These are phyloP conservation scores for Amanita exitialis DNA, from an alignment of 768 basidiomycete genomes.

Conservation along the genomic window DNA sequence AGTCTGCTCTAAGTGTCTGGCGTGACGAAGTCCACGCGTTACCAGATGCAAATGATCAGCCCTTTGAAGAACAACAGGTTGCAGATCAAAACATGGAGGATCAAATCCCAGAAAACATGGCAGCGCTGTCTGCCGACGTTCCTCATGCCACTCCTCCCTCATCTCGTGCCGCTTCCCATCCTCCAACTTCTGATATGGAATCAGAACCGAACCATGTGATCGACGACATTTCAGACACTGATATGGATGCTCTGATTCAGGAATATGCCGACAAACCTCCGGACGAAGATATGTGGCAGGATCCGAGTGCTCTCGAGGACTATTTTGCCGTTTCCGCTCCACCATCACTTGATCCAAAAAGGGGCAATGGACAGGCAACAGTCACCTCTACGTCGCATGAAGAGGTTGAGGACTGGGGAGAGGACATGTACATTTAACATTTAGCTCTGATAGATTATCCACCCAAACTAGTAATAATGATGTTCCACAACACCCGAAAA, in stretches of 20 bases:
- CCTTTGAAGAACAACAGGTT: constrained; percentile 12
- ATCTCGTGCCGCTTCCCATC: constrained; percentile 21
- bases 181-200: constrained; percentile 31
- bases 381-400: not conserved
- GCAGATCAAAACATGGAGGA: constrained; percentile 11
- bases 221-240: constrained; percentile 26
- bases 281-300: constrained; percentile 1
- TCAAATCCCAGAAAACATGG: not conserved
- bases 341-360: not conserved
- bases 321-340: not conserved
- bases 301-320: constrained; percentile 2
- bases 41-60: constrained; percentile 10
- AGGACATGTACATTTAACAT: constrained; percentile 6
- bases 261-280: not conserved
- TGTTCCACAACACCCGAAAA: not conserved
- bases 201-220: constrained; percentile 10
- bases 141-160: constrained; percentile 24
- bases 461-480: not conserved
- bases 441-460: not conserved
- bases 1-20: constrained; percentile 69
- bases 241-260: constrained; percentile 25
- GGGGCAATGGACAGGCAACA: not conserved
- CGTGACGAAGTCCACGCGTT: constrained; percentile 50
- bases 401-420: constrained; percentile 6
- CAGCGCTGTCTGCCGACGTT: constrained; percentile 15